Conservation (phyloP, 2,329 filamentous ascomycete species). For the Chaetomiaceae sp. region DNA sequence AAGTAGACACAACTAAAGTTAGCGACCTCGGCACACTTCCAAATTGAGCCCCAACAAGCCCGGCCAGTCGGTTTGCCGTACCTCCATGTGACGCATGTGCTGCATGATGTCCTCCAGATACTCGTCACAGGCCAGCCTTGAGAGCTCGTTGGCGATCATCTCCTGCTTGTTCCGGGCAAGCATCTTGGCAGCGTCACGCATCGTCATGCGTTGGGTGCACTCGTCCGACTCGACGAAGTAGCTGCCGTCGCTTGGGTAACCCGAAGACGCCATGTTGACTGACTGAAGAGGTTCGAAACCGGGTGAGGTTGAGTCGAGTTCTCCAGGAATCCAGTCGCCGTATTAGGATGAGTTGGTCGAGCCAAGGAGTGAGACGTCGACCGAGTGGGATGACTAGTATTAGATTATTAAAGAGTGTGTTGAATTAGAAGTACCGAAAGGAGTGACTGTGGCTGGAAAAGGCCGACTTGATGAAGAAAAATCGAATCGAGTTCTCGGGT, state of each 20-base stretch:
- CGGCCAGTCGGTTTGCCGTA: constrained; percentile 34
- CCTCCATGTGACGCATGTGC: constrained; percentile 96
- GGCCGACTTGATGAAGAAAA: constrained; percentile 40
- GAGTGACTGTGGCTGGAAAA: constrained; percentile 53
- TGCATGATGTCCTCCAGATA: constrained; percentile 91
- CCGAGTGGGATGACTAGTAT: constrained; percentile 46
- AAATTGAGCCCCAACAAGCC: no score
- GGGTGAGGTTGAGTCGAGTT: constrained; percentile 24
- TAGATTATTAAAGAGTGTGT: constrained; percentile 58
- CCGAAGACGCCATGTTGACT: constrained; percentile 31
- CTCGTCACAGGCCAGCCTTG: constrained; percentile 77
- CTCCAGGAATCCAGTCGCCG: constrained; percentile 26
- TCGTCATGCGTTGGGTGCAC: constrained; percentile 53
- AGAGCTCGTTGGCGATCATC: constrained; percentile 83
- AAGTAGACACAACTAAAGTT: background rate
- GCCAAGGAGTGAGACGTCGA: constrained; percentile 39
- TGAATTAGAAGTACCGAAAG: constrained; percentile 47
- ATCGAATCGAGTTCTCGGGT: constrained; percentile 32
- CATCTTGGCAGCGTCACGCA: constrained; percentile 72
- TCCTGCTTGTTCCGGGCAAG: constrained; percentile 80
- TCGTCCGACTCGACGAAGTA: constrained; percentile 58
- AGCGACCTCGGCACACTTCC: constrained; percentile 8
- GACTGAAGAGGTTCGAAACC: constrained; percentile 25
- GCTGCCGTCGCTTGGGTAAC: constrained; percentile 39
- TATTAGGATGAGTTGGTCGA: constrained; percentile 26